phyloP scores from a whole-genome alignment of 2,329 filamentous ascomycete genomes.

The Hymenoscyphus linearis region DNA sequence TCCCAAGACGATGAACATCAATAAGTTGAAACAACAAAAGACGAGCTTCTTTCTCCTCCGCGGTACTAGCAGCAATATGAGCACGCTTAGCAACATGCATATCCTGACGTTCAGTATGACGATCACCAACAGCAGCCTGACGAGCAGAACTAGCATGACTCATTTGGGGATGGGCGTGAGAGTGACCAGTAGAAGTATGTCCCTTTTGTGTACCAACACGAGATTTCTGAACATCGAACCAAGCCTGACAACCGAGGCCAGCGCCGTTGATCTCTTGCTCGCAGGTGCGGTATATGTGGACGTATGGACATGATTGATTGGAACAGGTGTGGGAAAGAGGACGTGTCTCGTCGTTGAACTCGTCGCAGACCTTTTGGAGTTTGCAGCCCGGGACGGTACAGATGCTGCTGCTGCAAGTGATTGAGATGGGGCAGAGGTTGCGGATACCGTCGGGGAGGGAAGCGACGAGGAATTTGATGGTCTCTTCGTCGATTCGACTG shows the following conservation, averaged over 20 bases:
- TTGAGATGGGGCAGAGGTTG: constrained; percentile 14
- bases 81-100: not conserved
- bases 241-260: not conserved
- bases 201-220: not conserved
- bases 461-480: not conserved
- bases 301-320: not conserved
- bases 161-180: not conserved
- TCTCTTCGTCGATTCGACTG: not conserved
- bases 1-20: not conserved
- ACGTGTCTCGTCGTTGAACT: constrained; percentile 5
- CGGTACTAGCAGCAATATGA: not conserved
- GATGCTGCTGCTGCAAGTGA: not conserved
- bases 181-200: not conserved
- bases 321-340: not conserved
- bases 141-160: not conserved
- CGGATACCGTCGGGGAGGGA: constrained; percentile 9
- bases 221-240: not conserved
- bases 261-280: constrained; percentile 3
- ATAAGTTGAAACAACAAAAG: not conserved
- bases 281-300: constrained; percentile 10
- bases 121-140: not conserved
- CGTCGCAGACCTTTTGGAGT: constrained; percentile 5
- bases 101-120: not conserved
- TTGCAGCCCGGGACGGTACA: constrained; percentile 9
- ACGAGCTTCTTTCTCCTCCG: not conserved